Evolutionary conservation across 331 rosid genomes (phyloP).

Genomic region (Phaseolus coccineus): DNA sequence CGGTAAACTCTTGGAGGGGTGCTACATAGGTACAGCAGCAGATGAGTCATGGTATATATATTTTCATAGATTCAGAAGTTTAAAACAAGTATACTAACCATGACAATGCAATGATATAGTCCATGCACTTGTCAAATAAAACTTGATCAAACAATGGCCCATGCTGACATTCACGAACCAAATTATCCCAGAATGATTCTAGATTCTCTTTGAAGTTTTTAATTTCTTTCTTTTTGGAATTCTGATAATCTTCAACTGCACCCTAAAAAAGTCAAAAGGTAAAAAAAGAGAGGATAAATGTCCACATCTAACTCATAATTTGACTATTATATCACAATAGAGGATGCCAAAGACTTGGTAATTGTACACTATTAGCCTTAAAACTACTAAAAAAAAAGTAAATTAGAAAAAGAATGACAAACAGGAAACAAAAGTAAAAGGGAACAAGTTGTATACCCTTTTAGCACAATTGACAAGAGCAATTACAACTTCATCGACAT

Average conservation of each 20-base stretch:
- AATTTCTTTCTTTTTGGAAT: conserved; percentile 85
- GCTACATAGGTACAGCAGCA: conserved; percentile 55
- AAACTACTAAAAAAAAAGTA: neutral
- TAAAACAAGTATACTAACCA: conserved; percentile 65
- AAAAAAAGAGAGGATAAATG: conserved; percentile 37
- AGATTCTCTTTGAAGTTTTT: conserved; percentile 93
- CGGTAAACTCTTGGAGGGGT: conserved; percentile 99
- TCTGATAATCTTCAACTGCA: conserved; percentile 87
- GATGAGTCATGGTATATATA: conserved; percentile 33
- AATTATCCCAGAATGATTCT: conserved; percentile 82
- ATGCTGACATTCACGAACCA: conserved; percentile 88
- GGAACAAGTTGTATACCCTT: conserved; percentile 59
- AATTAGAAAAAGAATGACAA: neutral
- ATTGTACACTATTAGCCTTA: conserved; percentile 16
- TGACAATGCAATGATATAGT: conserved; percentile 90
- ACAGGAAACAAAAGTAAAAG: conserved; percentile 1
- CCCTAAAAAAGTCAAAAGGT: conserved; percentile 67
- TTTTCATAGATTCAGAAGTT: conserved; percentile 38
- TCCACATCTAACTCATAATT: conserved; percentile 28
- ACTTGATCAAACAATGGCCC: conserved; percentile 92
- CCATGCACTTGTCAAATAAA: conserved; percentile 98
- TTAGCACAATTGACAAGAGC: conserved; percentile 89
- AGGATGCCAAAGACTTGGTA: conserved; percentile 11
- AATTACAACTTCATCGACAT: conserved; percentile 96
- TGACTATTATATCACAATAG: conserved; percentile 30